Evolutionary conservation across 768 basidiomycete species (phyloP).

Genomic region (Trametes villosa): DNA sequence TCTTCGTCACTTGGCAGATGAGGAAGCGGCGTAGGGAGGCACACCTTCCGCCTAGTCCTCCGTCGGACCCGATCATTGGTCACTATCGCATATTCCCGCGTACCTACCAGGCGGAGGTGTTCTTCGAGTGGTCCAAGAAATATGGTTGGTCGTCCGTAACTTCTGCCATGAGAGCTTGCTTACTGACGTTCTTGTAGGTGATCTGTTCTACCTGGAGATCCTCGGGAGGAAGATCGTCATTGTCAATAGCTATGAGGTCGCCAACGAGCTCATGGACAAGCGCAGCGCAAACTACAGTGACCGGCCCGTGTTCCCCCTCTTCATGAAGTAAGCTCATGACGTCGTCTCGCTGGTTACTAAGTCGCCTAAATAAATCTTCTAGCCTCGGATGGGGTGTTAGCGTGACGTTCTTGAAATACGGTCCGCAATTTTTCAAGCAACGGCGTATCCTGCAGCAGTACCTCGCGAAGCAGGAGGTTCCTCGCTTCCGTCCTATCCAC

Average conservation of each 20-base stretch:
- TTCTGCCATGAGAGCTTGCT: background rate
- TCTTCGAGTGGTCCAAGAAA: constrained; percentile 37
- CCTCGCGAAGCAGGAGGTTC: constrained; percentile 20
- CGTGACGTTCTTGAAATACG: constrained; percentile 25
- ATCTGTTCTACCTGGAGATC: constrained; percentile 37
- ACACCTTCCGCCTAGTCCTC: constrained; percentile 41
- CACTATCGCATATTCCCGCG: constrained; percentile 42
- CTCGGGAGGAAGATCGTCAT: constrained; percentile 40
- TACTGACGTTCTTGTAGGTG: constrained; percentile 26
- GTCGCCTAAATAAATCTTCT: background rate
- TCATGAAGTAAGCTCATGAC: constrained; percentile 17
- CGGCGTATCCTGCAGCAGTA: constrained; percentile 27
- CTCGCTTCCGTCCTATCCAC: constrained; percentile 22
- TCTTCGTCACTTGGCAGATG: background rate
- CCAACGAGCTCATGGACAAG: constrained; percentile 41
- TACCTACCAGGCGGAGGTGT: constrained; percentile 32
- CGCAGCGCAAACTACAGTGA: constrained; percentile 44
- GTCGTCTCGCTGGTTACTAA: background rate
- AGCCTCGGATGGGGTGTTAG: constrained; percentile 28
- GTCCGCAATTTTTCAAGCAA: constrained; percentile 24
- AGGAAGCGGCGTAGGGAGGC: constrained; percentile 10
- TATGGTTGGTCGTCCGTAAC: constrained; percentile 34
- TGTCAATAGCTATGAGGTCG: constrained; percentile 37
- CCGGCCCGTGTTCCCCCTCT: constrained; percentile 37
- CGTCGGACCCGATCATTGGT: constrained; percentile 43